These are phyloP conservation scores for Hypericum perforatum DNA, from an alignment of 345 rosid genomes.

Conservation along the genomic window DNA sequence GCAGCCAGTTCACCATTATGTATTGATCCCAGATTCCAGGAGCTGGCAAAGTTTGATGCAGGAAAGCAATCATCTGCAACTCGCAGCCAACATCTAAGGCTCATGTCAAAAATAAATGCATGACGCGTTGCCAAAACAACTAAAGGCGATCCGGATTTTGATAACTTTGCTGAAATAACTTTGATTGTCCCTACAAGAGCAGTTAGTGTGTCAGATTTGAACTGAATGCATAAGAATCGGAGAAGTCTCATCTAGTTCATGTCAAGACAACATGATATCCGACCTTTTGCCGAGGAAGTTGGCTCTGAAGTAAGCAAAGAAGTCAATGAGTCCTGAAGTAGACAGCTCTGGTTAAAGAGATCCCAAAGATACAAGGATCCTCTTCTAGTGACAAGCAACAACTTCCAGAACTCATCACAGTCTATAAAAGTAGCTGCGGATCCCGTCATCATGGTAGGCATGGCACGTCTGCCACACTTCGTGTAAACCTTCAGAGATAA, in stretches of 20 bases:
- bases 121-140: constrained; percentile 92
- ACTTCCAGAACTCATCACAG: constrained; percentile 89
- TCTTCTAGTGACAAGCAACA: constrained; percentile 75
- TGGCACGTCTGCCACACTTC: constrained; percentile 85
- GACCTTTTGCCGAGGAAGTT: constrained; percentile 47
- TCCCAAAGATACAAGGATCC: constrained; percentile 88
- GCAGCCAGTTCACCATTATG: constrained; percentile 93
- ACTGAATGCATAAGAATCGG: too few species aligned
- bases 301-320: constrained; percentile 53
- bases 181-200: constrained; percentile 60
- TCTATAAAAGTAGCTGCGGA: constrained; percentile 88
- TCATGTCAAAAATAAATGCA: constrained; percentile 81
- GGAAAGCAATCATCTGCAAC: constrained; percentile 99
- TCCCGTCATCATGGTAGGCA: constrained; percentile 96
- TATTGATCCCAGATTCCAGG: constrained; percentile 80
- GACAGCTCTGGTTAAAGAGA: constrained; percentile 59
- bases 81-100: constrained; percentile 95
- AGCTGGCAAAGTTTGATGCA: constrained; percentile 86
- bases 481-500: constrained; percentile 56
- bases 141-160: constrained; percentile 92
- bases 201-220: neutral
- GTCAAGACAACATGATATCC: constrained; percentile 4
- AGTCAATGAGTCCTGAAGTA: constrained; percentile 71
- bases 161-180: constrained; percentile 83
- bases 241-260: too few species aligned